A percentile compares a stretch with the other conserved stretches of the same genome.
Conservation (phyloP, 1,139 yeast genomes). For the Taphrina deformans region DNA sequence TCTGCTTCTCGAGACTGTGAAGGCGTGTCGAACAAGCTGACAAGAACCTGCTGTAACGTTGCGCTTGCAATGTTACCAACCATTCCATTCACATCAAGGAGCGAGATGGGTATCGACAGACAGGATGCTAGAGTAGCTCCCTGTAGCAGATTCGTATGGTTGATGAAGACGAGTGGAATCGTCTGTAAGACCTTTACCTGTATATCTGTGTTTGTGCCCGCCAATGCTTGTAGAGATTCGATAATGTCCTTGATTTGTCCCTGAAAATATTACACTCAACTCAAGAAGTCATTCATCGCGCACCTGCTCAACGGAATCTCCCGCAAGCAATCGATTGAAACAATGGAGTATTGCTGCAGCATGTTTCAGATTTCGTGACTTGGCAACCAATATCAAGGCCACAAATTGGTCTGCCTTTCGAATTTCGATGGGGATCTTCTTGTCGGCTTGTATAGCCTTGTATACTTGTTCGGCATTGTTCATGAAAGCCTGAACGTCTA, state of each 20-base stretch:
- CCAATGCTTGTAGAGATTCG: background rate
- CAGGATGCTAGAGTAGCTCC: slow-evolving; percentile 1
- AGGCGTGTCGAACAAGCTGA: slow-evolving; percentile 12
- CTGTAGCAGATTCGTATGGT: background rate
- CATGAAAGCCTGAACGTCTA: slow-evolving; percentile 3
- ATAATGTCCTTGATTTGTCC: slow-evolving; percentile 16
- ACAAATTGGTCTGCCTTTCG: slow-evolving; percentile 11
- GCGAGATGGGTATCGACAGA: slow-evolving; percentile 1
- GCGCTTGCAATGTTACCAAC: slow-evolving; percentile 26
- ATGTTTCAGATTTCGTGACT: slow-evolving; percentile 11
- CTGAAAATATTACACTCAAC: too few species aligned
- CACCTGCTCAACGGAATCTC: background rate
- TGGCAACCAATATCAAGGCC: slow-evolving; percentile 12
- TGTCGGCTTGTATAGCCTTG: slow-evolving; percentile 18
- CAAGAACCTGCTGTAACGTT: slow-evolving; percentile 18
- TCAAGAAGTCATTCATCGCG: too few species aligned
- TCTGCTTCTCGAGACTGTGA: slow-evolving; percentile 11
- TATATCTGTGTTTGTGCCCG: slow-evolving; percentile 2
- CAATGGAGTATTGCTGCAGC: background rate
- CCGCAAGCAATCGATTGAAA: background rate
- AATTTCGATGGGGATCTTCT: background rate
- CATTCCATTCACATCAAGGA: slow-evolving; percentile 17
- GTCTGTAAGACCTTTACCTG: slow-evolving; percentile 27
- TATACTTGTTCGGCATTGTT: slow-evolving; percentile 18
- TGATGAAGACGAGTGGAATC: slow-evolving; percentile 11